Percentiles rank a stretch among this genome's conserved stretches.
phyloP scores from a whole-genome alignment of 1,139 yeast genomes.

The Candida glucosophila region DNA sequence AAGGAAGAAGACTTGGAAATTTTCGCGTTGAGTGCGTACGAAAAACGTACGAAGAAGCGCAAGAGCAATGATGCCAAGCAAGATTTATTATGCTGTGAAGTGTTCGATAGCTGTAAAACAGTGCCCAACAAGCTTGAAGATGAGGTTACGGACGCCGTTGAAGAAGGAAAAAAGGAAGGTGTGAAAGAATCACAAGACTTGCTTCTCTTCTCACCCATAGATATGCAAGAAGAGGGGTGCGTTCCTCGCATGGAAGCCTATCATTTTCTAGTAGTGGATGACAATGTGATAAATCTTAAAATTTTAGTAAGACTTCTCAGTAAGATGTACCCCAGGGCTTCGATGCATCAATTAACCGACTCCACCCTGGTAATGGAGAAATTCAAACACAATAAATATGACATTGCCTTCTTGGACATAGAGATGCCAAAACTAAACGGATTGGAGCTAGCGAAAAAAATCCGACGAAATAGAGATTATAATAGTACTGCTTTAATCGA shows the following conservation, averaged over 20 bases:
- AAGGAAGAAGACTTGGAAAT: neutral
- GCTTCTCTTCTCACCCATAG: no score
- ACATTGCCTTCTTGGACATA: conserved; percentile 34
- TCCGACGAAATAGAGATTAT: conserved; percentile 14
- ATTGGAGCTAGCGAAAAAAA: conserved; percentile 24
- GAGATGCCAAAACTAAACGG: conserved; percentile 42
- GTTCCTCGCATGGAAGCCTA: conserved; percentile 15
- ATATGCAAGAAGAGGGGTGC: no score
- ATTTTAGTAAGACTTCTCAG: conserved; percentile 25
- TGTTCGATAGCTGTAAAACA: no score
- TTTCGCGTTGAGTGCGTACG: neutral
- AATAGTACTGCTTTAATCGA: conserved; percentile 29
- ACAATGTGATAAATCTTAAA: conserved; percentile 32
- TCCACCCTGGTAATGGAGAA: conserved; percentile 20
- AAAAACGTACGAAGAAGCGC: neutral
- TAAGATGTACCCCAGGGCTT: conserved; percentile 28
- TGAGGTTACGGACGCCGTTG: no score
- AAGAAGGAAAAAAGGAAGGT: no score
- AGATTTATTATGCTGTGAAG: no score
- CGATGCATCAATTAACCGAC: conserved; percentile 21
- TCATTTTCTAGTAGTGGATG: conserved; percentile 34
- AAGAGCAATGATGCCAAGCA: no score
- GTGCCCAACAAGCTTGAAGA: no score
- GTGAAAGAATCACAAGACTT: no score
- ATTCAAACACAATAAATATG: conserved; percentile 15